Conservation (phyloP, 2,329 filamentous ascomycete species). For the Plectosphaerella plurivora region DNA sequence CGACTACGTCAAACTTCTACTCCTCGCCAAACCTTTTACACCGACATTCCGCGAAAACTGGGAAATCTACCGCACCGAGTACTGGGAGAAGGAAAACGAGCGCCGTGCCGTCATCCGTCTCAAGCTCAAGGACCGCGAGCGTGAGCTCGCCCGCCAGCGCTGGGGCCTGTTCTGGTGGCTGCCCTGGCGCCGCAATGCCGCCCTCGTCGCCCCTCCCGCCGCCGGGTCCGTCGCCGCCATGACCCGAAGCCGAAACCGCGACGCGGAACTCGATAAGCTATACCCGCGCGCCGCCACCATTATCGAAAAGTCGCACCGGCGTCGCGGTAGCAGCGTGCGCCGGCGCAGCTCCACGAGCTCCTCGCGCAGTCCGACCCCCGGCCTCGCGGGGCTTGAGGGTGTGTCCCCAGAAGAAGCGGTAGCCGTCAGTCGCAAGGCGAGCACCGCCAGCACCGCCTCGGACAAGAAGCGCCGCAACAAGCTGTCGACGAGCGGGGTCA, state of each 20-base stretch:
- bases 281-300: constrained; percentile 34
- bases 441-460: constrained; percentile 40
- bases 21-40: constrained; percentile 92
- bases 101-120: constrained; percentile 68
- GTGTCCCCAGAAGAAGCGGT: constrained; percentile 20
- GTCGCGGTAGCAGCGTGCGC: constrained; percentile 43
- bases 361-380: constrained; percentile 44
- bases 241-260: constrained; percentile 23
- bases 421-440: constrained; percentile 35
- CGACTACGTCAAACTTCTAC: constrained; percentile 83
- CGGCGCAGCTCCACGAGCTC: constrained; percentile 49
- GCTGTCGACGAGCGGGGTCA: constrained; percentile 30
- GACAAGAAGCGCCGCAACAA: constrained; percentile 51
- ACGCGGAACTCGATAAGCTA: constrained; percentile 2
- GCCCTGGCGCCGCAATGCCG: constrained; percentile 52
- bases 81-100: constrained; percentile 97
- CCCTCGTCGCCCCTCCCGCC: constrained; percentile 9
- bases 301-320: constrained; percentile 41
- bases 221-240: constrained; percentile 18
- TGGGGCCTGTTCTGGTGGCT: constrained; percentile 85
- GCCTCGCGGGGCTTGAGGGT: constrained; percentile 37
- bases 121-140: constrained; percentile 65
- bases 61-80: constrained; percentile 90
- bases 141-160: constrained; percentile 61
- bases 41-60: constrained; percentile 94